phyloP scores from a whole-genome alignment of 2,329 filamentous ascomycete species.

The Aspergillus sp. region DNA sequence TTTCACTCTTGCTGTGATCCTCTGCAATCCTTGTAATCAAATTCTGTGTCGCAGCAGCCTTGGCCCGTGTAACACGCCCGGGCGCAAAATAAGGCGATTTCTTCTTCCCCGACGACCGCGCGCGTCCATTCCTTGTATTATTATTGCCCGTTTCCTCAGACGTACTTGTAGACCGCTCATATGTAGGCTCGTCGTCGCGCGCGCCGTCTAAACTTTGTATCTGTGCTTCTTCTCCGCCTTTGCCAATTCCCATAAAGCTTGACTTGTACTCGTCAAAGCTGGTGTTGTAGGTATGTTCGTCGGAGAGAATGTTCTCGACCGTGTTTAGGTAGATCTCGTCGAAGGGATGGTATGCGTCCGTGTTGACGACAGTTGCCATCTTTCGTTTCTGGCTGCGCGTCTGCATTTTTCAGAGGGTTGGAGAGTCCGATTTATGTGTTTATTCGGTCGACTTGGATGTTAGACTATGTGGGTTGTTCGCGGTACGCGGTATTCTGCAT shows the following conservation, averaged over 20 bases:
- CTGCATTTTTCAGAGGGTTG: not conserved
- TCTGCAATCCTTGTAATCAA: constrained; percentile 2
- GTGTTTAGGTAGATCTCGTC: constrained; percentile 9
- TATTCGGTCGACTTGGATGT: not conserved
- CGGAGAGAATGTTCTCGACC: constrained; percentile 19
- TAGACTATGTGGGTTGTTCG: not conserved
- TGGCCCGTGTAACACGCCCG: not conserved
- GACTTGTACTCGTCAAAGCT: constrained; percentile 9
- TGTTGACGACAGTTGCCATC: constrained; percentile 5
- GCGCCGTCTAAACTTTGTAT: too few species aligned
- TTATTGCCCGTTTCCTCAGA: not conserved
- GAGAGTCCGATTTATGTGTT: not conserved
- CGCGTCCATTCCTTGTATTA: not conserved
- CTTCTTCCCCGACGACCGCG: not conserved
- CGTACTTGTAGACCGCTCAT: not conserved
- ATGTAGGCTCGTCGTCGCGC: too few species aligned
- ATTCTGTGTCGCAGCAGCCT: not conserved
- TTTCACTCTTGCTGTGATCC: not conserved
- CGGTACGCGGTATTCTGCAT: not conserved
- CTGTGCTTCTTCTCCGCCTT: too few species aligned
- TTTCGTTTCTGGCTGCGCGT: not conserved
- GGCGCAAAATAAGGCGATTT: constrained; percentile 8
- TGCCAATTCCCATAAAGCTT: too few species aligned
- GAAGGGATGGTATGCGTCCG: constrained; percentile 16
- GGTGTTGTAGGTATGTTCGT: constrained; percentile 15